These are phyloP conservation scores for Aureobasidium namibiae DNA, from an alignment of 2,329 filamentous ascomycete genomes.

Conservation along the genomic window DNA sequence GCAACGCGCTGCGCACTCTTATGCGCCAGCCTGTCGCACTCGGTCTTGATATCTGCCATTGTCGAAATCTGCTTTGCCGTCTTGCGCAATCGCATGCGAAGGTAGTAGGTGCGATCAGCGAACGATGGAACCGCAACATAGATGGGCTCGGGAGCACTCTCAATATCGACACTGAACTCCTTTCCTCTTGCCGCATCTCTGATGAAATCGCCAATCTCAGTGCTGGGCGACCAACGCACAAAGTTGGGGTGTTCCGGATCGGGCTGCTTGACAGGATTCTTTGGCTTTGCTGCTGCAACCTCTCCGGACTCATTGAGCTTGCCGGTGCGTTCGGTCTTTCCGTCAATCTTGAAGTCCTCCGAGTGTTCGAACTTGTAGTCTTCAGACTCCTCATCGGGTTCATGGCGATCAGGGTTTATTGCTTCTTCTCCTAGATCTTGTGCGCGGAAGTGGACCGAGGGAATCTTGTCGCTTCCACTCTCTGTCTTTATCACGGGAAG, in stretches of 20 bases:
- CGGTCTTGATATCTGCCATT: conserved; percentile 66
- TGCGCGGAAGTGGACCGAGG: conserved; percentile 70
- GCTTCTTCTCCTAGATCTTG: conserved; percentile 62
- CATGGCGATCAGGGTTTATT: conserved; percentile 17
- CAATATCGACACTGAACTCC: conserved; percentile 77
- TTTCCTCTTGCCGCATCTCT: conserved; percentile 76
- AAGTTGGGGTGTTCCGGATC: conserved; percentile 50
- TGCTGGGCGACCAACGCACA: conserved; percentile 80
- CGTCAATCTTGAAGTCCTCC: conserved; percentile 44
- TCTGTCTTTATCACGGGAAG: conserved; percentile 58
- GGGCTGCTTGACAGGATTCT: conserved; percentile 1
- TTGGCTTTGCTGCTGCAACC: conserved; percentile 18
- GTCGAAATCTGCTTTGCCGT: conserved; percentile 59
- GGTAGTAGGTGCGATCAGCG: conserved; percentile 81
- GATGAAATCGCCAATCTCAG: conserved; percentile 91
- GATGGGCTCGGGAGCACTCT: conserved; percentile 60
- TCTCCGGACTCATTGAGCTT: conserved; percentile 26
- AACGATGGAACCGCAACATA: conserved; percentile 78
- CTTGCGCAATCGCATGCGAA: conserved; percentile 67
- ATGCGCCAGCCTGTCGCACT: conserved; percentile 73
- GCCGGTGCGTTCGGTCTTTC: conserved; percentile 39
- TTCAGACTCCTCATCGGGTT: conserved; percentile 25
- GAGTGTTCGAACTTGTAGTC: conserved; percentile 35
- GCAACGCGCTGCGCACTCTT: conserved; percentile 70
- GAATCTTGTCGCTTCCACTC: conserved; percentile 59